phyloP scores from a whole-genome alignment of 257 asterid species.

The Solanum tacnaense region DNA sequence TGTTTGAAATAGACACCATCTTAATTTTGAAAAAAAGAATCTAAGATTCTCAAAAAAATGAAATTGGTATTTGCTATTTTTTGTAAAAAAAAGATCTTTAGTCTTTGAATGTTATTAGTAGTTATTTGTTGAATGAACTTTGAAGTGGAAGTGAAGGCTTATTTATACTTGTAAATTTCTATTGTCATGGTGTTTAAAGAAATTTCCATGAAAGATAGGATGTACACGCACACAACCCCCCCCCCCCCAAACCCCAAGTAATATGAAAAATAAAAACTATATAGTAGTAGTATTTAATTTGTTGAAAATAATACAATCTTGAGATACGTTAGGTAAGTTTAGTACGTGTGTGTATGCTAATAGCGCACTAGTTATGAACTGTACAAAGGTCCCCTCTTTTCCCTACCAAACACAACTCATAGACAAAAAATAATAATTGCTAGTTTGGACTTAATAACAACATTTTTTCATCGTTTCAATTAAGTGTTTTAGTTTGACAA shows the following conservation, averaged over 20 bases:
- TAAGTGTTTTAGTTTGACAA: too few relatives aligned
- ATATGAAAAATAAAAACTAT: neutral
- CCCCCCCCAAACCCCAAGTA: neutral
- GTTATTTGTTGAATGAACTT: neutral
- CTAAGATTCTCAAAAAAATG: neutral
- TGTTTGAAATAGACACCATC: conserved; percentile 5
- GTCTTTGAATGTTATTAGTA: neutral
- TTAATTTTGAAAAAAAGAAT: neutral
- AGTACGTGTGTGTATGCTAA: neutral
- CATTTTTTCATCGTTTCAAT: neutral
- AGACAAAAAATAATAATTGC: neutral
- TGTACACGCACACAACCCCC: neutral
- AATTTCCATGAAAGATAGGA: neutral
- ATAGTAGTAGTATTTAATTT: neutral
- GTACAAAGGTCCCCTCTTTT: neutral
- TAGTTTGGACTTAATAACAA: neutral
- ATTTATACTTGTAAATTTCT: neutral
- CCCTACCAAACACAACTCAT: neutral
- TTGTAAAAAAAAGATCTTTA: neutral
- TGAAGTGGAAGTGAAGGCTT: neutral
- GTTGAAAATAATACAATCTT: neutral
- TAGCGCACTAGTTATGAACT: conserved; percentile 1
- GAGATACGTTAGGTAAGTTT: neutral
- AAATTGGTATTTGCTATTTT: neutral
- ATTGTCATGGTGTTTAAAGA: neutral